Percentiles rank a stretch among this genome's conserved stretches.
Conservation (phyloP, 108 stramenopile species). For the Conticribra weissflogii region DNA sequence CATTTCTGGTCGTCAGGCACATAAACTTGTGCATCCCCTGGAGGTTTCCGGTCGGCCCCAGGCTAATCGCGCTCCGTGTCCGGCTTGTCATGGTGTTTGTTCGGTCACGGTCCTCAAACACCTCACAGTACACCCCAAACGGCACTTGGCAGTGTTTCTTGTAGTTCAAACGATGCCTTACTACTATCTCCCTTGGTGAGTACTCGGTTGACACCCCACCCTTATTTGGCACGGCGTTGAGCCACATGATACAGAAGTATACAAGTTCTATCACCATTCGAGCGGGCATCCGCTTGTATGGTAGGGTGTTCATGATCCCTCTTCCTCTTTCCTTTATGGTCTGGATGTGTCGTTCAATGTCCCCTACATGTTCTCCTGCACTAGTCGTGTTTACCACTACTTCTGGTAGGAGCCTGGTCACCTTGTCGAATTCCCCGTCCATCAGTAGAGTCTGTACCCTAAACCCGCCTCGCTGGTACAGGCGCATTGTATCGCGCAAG, state of each 20-base stretch:
- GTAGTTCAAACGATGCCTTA: constrained; percentile 1
- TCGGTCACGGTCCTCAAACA: constrained; percentile 31
- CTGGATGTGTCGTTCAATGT: no score
- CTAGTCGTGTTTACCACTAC: no score
- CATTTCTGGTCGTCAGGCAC: constrained; percentile 16
- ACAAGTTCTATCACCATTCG: constrained; percentile 36
- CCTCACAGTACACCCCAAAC: constrained; percentile 48
- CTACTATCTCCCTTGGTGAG: constrained; percentile 22
- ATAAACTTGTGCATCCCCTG: constrained; percentile 52
- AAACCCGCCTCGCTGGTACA: no score
- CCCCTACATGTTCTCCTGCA: no score
- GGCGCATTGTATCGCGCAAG: no score
- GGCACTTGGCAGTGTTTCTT: no score
- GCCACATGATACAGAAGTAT: constrained; percentile 15
- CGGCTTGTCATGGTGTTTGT: constrained; percentile 22
- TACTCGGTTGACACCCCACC: constrained; percentile 13
- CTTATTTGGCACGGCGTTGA: no score
- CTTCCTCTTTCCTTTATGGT: no score
- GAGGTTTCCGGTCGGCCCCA: constrained; percentile 37
- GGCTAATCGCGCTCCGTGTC: constrained; percentile 29
- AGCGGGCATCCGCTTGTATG: constrained; percentile 18
- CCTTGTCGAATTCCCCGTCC: no score
- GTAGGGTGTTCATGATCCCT: constrained; percentile 16
- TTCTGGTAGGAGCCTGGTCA: no score
- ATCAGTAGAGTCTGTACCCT: no score